phyloP scores from a whole-genome alignment of 1,284 basidiomycete species.

The Ustilago esculenta region DNA sequence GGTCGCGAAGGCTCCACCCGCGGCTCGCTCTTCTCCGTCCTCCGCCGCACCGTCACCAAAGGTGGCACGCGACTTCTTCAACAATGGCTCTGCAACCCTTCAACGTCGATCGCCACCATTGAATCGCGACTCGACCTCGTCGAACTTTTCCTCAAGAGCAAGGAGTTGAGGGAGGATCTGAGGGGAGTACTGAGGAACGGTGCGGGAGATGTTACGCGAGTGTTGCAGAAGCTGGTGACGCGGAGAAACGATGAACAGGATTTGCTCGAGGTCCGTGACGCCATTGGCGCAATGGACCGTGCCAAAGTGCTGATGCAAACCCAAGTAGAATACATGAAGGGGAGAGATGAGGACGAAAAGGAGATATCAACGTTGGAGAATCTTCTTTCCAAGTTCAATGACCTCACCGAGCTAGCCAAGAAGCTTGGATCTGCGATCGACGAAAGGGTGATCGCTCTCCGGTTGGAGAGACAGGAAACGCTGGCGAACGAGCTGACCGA shows the following conservation, averaged over 20 bases:
- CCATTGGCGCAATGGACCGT: conserved; percentile 37
- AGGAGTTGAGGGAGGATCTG: conserved; percentile 54
- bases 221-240: conserved; percentile 58
- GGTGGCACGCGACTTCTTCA: conserved; percentile 60
- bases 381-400: conserved; percentile 20
- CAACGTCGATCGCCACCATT: conserved; percentile 50
- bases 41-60: conserved; percentile 61
- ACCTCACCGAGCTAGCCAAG: conserved; percentile 37
- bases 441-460: conserved; percentile 60
- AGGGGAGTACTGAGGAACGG: conserved; percentile 34
- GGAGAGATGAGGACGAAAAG: background rate
- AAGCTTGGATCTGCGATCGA: conserved; percentile 61
- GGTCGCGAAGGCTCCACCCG: conserved; percentile 50
- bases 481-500: conserved; percentile 33
- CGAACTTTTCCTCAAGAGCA: conserved; percentile 36
- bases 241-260: conserved; percentile 62
- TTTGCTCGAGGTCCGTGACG: conserved; percentile 61
- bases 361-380: conserved; percentile 7
- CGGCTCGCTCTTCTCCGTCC: conserved; percentile 55
- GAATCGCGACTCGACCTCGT: conserved; percentile 52
- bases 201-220: conserved; percentile 57
- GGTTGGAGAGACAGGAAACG: conserved; percentile 54
- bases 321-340: conserved; percentile 12
- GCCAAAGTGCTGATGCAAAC: conserved; percentile 18
- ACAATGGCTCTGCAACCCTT: conserved; percentile 61